phyloP scores from a whole-genome alignment of 179 eudicot species.

The Nepenthes alata region DNA sequence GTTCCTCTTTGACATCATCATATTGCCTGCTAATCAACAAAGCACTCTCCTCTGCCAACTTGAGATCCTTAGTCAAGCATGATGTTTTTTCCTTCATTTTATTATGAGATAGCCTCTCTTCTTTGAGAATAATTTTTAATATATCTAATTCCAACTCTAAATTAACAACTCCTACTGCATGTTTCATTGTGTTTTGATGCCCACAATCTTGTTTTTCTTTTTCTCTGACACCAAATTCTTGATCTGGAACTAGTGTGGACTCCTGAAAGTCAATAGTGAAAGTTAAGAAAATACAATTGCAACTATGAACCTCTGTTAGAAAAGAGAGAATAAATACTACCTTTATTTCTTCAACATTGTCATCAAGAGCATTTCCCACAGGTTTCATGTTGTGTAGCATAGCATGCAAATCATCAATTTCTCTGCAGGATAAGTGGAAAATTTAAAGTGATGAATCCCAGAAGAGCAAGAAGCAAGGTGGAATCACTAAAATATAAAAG shows the following conservation, averaged over 20 bases:
- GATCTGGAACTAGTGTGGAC: conserved; percentile 20
- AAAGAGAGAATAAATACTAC: conserved; percentile 18
- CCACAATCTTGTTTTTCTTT: conserved; percentile 12
- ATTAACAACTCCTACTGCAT: conserved; percentile 49
- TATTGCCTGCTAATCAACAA: conserved; percentile 27
- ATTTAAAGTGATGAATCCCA: neutral
- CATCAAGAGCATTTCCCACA: conserved; percentile 16
- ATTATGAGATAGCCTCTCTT: conserved; percentile 48
- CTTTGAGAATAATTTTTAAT: conserved; percentile 61
- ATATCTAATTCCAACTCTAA: conserved; percentile 82
- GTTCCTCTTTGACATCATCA: conserved; percentile 45
- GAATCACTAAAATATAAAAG: neutral
- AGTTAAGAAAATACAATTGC: neutral
- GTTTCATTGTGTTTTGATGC: conserved; percentile 15
- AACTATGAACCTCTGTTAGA: neutral
- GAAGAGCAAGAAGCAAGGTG: neutral
- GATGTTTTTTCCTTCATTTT: conserved; percentile 33
- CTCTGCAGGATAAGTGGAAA: conserved; percentile 31
- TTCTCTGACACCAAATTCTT: conserved; percentile 8
- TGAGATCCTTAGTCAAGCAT: conserved; percentile 37
- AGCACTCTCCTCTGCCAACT: conserved; percentile 38
- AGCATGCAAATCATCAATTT: conserved; percentile 44
- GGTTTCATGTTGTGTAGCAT: conserved; percentile 23
- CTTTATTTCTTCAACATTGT: conserved; percentile 37
- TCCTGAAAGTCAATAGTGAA: conserved; percentile 28